Evolutionary conservation across 2,329 filamentous ascomycete genomes (phyloP).

Genomic region (Kalaharituber pfeilii): DNA sequence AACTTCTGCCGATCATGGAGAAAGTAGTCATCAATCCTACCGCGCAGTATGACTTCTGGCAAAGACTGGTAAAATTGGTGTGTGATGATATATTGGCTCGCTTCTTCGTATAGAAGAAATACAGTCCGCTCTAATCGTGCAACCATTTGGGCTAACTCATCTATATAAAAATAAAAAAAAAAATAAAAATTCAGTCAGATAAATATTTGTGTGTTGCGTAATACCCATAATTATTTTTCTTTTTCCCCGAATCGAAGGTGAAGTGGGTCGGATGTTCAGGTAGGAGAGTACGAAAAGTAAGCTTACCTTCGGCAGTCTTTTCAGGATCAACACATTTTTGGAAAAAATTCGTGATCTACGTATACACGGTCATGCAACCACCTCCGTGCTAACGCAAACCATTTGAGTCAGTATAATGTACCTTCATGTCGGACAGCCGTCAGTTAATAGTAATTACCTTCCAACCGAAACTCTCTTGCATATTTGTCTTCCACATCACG

Average conservation of each 20-base stretch:
- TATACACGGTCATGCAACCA: neutral
- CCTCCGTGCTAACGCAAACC: neutral
- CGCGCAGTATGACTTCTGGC: neutral
- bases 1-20: neutral
- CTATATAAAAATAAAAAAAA: neutral
- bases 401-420: neutral
- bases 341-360: neutral
- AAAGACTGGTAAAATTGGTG: neutral
- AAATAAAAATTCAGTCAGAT: too few species aligned
- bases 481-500: neutral
- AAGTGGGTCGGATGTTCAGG: too few species aligned
- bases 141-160: neutral
- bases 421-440: too few species aligned
- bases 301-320: neutral
- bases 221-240: too few species aligned
- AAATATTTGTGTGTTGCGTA: too few species aligned
- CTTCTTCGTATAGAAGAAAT: neutral
- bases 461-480: neutral
- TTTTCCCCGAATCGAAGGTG: too few species aligned
- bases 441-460: neutral
- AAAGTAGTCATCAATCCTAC: constrained; percentile 2
- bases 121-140: neutral
- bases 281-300: neutral
- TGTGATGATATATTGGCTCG: neutral
- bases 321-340: neutral